Base-by-base conservation (phyloP, 2,329 filamentous ascomycete genomes). In the Ceratocystis variospora region DNA sequence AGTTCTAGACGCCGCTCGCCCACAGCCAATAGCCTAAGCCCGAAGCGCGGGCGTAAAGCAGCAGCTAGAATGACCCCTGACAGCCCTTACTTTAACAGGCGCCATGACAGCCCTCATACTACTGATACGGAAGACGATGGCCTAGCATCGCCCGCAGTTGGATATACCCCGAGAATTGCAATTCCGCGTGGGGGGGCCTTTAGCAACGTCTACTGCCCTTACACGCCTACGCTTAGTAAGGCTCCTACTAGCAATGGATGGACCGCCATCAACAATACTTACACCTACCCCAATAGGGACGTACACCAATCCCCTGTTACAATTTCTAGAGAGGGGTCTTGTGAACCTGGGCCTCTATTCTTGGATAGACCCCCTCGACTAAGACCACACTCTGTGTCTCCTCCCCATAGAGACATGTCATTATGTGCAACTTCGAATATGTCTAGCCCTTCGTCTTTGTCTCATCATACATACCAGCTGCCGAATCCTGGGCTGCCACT, bases 61-160 rank as follows among this genome's bases (percentile, higher is more conserved):
- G 22, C 25, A 48, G 33, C 44, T n/a, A 37, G 46, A 22, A 50
- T 44, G n/a, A 55, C 48, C 17, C 65, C 61, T 15, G 48, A 66
- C 8, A 66, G 66, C 25, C 57, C 63, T 12, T 65, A 62, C 50
- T 63, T 55, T 8, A 41, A 33, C 12, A 37, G 59, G 17, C 22
- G 45, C 15, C 31, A 28, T n/a, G 65, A 68, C 33, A 77, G 74
- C 65, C 74, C 77, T 2, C 78, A 79, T 65, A 73, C 72, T 25
- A 75, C 75, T 1, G 77, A 78, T 53, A 76, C 75, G 0, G 79
- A 80, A 50, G 71, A 73, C 12, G 76, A 79, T 5, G 69, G 71
- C n/a, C 72, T 66, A 4, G 37, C 63, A 15, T 67, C 62, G 41
- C 62, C 61, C 12, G 22, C 55, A 45, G 33, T 25, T 19, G 31